phyloP scores from a whole-genome alignment of 495 filamentous ascomycete species.

The Hypoxylon cercidicola region DNA sequence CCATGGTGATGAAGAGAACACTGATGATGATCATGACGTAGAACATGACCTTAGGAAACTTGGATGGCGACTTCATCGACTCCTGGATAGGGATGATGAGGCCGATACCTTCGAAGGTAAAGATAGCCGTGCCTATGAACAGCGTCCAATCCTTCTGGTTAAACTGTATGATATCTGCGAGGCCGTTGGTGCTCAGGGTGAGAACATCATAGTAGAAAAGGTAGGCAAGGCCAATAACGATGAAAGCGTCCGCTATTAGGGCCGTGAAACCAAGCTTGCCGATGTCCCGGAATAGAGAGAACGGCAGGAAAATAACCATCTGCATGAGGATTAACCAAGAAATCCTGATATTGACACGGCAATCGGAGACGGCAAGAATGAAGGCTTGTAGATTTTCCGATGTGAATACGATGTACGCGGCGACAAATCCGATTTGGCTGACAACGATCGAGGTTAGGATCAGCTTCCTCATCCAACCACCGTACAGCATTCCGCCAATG shows the following conservation, averaged over 20 bases:
- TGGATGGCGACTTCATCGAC: constrained; percentile 88
- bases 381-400: constrained; percentile 96
- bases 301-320: constrained; percentile 89
- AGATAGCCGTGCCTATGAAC: constrained; percentile 98
- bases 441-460: constrained; percentile 92
- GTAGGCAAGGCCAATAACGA: constrained; percentile 89
- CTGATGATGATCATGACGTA: constrained; percentile 95
- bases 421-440: constrained; percentile 93
- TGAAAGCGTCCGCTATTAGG: constrained; percentile 91
- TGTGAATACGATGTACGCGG: constrained; percentile 98
- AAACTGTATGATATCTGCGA: constrained; percentile 86
- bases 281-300: constrained; percentile 94
- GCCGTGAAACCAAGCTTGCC: constrained; percentile 92
- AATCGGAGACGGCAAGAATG: constrained; percentile 82
- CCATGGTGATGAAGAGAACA: constrained; percentile 87
- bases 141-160: constrained; percentile 91
- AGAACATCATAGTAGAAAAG: constrained; percentile 95
- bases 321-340: constrained; percentile 92
- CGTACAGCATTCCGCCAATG: constrained; percentile 92
- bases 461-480: constrained; percentile 84
- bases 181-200: constrained; percentile 80
- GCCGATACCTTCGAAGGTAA: constrained; percentile 97
- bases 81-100: constrained; percentile 99
- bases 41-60: constrained; percentile 87
- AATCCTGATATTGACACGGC: constrained; percentile 81